Conservation (phyloP, 176 grass and related monocot genomes). For the Olyra latifolia region DNA sequence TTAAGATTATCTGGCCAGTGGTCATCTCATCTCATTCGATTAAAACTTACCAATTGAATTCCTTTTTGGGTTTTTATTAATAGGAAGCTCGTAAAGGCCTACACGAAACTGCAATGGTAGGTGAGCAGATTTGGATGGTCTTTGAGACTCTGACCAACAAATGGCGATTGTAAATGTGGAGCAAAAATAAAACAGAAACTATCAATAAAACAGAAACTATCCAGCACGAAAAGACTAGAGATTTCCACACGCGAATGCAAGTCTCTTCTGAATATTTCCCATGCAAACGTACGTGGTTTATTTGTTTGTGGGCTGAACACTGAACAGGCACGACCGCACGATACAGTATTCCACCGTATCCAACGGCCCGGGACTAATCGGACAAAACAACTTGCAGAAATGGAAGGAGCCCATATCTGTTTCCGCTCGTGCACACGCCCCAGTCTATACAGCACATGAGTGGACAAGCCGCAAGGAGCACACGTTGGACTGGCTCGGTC, state of each 20-base stretch:
- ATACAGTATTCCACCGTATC: too few species aligned
- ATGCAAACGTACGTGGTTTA: not conserved
- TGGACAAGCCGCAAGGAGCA: too few species aligned
- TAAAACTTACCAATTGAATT: not conserved
- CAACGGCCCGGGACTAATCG: too few species aligned
- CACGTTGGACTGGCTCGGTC: too few species aligned
- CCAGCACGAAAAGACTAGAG: not conserved
- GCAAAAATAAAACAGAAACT: not conserved
- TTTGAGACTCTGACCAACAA: not conserved
- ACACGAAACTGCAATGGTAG: not conserved
- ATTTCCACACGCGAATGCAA: not conserved
- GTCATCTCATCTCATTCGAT: not conserved
- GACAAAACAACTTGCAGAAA: too few species aligned
- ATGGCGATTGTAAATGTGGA: not conserved
- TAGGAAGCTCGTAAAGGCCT: not conserved
- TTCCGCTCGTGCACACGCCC: too few species aligned
- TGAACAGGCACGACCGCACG: too few species aligned
- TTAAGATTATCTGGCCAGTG: not conserved
- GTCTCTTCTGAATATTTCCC: not conserved
- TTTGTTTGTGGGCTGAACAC: not conserved
- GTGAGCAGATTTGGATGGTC: too few species aligned
- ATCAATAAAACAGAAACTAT: too few species aligned
- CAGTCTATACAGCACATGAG: too few species aligned
- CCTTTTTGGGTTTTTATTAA: not conserved
- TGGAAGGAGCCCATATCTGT: too few species aligned